Percentiles rank a stretch among this genome's conserved stretches.
Conservation (phyloP, 2,329 filamentous ascomycete genomes). For the Nemania serpens region DNA sequence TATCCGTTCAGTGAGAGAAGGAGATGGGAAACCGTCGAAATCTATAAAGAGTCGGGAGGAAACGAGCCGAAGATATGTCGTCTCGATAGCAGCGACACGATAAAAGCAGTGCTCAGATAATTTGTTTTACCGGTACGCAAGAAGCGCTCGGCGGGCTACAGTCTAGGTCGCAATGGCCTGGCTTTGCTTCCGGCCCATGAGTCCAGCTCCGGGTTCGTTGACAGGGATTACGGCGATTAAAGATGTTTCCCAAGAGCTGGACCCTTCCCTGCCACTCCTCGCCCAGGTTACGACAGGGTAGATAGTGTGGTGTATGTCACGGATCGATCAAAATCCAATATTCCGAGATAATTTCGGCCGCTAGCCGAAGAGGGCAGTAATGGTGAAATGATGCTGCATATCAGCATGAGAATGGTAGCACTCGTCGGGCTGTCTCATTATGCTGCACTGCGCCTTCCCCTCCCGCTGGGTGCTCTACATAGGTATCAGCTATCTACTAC, state of each 20-base stretch:
- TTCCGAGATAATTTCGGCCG: neutral
- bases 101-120: constrained; percentile 13
- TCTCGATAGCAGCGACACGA: constrained; percentile 14
- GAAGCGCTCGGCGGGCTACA: constrained; percentile 5
- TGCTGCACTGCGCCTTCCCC: neutral
- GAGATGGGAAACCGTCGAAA: neutral
- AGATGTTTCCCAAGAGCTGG: constrained; percentile 21
- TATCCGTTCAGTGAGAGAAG: neutral
- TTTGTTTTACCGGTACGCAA: neutral
- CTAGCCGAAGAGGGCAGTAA: constrained; percentile 22
- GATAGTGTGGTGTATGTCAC: too few species aligned
- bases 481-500: too few species aligned
- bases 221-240: constrained; percentile 22
- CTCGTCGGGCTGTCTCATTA: neutral
- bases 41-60: constrained; percentile 1
- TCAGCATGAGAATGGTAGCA: neutral
- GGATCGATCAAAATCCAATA: neutral
- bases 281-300: constrained; percentile 11
- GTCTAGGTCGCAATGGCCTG: constrained; percentile 23
- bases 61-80: neutral
- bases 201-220: constrained; percentile 19
- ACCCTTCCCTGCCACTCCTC: constrained; percentile 9
- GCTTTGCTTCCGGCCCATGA: constrained; percentile 16
- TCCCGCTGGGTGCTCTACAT: too few species aligned
- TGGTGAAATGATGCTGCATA: neutral